Conservation (phyloP, 768 basidiomycete species). For the Tephrocybe sp. region DNA sequence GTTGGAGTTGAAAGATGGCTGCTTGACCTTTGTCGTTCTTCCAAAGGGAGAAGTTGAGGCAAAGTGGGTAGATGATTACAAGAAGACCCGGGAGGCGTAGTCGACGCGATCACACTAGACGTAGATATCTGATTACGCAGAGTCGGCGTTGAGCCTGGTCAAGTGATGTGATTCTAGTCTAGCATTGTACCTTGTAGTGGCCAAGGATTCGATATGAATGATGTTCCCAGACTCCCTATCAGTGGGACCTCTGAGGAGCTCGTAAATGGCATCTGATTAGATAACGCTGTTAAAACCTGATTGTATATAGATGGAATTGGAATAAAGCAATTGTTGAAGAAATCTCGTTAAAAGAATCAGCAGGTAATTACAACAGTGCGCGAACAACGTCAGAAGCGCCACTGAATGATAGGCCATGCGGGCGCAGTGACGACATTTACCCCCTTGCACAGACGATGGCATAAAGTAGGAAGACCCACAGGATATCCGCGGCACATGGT, state of each 20-base stretch:
- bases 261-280: not conserved
- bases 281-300: not conserved
- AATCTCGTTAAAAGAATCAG: not conserved
- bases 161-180: not conserved
- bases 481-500: too few species aligned
- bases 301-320: not conserved
- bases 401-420: not conserved
- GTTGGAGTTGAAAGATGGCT: slow-evolving; percentile 79
- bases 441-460: too few species aligned
- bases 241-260: too few species aligned
- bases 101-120: not conserved
- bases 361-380: not conserved
- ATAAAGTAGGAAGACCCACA: too few species aligned
- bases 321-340: not conserved
- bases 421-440: not conserved
- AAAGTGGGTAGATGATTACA: slow-evolving; percentile 88
- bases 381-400: not conserved
- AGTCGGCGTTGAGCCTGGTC: not conserved
- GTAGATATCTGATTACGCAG: not conserved
- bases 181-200: too few species aligned
- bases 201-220: too few species aligned
- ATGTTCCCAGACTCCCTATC: too few species aligned
- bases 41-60: slow-evolving; percentile 75
- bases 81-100: slow-evolving; percentile 43
- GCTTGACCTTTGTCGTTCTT: slow-evolving; percentile 74